phyloP scores from a whole-genome alignment of 192 early-diverging fungal species.

The Mortierella antarctica region DNA sequence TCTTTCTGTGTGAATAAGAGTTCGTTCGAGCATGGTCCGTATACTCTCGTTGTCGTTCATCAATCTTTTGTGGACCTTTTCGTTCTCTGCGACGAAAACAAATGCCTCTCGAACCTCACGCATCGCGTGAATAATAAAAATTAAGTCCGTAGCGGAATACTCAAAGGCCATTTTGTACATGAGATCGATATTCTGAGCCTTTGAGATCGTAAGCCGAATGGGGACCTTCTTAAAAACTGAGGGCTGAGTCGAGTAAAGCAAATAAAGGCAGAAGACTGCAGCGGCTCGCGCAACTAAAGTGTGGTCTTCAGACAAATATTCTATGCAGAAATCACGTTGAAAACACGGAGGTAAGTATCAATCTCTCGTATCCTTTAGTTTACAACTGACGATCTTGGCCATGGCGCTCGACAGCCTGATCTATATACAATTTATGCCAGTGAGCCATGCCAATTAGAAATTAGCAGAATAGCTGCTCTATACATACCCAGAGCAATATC shows the following conservation, averaged over 20 bases:
- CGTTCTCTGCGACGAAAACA: conserved; percentile 10
- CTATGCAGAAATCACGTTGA: conserved; percentile 6
- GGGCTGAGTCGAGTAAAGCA: conserved; percentile 36
- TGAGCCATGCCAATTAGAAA: neutral
- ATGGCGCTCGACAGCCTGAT: too few relatives aligned
- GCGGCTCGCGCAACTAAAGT: conserved; percentile 1
- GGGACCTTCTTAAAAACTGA: neutral
- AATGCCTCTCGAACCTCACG: conserved; percentile 5
- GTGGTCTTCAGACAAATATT: conserved; percentile 1
- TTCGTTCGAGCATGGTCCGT: neutral
- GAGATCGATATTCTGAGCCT: conserved; percentile 1
- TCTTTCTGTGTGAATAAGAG: conserved; percentile 19
- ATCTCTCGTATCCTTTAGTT: neutral
- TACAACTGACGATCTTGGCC: too few relatives aligned
- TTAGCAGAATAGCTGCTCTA: too few relatives aligned
- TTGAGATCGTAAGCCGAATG: conserved; percentile 11
- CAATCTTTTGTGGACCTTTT: neutral
- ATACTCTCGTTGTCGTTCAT: neutral
- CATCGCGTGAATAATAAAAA: conserved; percentile 21
- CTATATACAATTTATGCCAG: neutral
- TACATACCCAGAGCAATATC: conserved; percentile 13
- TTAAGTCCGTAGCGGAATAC: conserved; percentile 4
- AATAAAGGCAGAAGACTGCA: conserved; percentile 11
- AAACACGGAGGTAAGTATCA: too few relatives aligned
- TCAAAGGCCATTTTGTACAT: conserved; percentile 21